Evolutionary conservation across 164 flowering plant species (phyloP).

Genomic region (Pachysandra terminalis): DNA sequence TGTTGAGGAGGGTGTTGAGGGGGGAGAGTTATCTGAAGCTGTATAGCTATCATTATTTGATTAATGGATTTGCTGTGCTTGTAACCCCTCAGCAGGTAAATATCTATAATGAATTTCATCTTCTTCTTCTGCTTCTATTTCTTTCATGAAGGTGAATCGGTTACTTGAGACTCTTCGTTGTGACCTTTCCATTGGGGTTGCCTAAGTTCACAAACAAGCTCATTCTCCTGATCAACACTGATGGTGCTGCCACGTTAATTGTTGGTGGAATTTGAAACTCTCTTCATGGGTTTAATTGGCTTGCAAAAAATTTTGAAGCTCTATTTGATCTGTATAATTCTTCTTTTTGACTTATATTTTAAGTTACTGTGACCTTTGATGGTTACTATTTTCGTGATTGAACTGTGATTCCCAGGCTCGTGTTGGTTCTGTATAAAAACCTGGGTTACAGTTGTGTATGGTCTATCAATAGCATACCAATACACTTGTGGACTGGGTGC

Average conservation of each 20-base stretch:
- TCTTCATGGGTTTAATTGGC: neutral
- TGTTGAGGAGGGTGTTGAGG: conserved; percentile 59
- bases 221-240: too few species aligned
- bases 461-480: neutral
- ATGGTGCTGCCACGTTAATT: neutral
- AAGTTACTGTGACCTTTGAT: neutral
- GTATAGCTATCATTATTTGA: conserved; percentile 90
- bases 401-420: neutral
- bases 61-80: conserved; percentile 93
- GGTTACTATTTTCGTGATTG: neutral
- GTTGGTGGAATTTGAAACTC: neutral
- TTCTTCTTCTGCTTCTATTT: neutral
- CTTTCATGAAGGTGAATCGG: neutral
- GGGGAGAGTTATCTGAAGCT: conserved; percentile 90
- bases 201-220: too few species aligned
- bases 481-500: neutral
- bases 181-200: too few species aligned
- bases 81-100: conserved; percentile 90
- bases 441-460: neutral
- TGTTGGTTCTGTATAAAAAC: neutral
- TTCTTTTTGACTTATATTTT: neutral
- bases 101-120: conserved; percentile 13
- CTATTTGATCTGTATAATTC: neutral
- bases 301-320: too few species aligned
- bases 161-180: too few species aligned